Conservation (phyloP, 108 stramenopile genomes). For the Licmophora abbreviata region DNA sequence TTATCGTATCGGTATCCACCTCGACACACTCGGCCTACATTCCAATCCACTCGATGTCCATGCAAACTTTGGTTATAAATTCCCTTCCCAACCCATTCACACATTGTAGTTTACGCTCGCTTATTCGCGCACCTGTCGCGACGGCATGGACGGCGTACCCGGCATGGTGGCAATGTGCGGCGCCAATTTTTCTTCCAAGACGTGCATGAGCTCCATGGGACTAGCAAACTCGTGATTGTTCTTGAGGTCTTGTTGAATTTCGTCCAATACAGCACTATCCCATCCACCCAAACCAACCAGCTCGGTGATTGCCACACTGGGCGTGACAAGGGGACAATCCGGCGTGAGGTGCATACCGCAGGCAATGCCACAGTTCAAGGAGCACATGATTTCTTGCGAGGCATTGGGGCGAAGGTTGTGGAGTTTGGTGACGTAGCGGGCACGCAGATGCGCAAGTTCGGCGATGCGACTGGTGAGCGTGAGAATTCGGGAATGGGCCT, state of each 20-base stretch:
- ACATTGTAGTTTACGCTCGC: too few relatives aligned
- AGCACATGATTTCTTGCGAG: slow-evolving; percentile 44
- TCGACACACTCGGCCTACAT: too few relatives aligned
- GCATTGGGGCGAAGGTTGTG: slow-evolving; percentile 6
- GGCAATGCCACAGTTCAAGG: slow-evolving; percentile 37
- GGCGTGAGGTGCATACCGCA: slow-evolving; percentile 29
- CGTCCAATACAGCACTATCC: slow-evolving; percentile 25
- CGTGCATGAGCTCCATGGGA: slow-evolving; percentile 42
- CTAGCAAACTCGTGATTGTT: slow-evolving; percentile 15
- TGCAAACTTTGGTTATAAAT: too few relatives aligned
- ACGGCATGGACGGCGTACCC: too few relatives aligned
- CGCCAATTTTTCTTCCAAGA: too few relatives aligned
- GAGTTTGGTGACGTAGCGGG: slow-evolving; percentile 26
- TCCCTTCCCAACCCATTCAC: too few relatives aligned
- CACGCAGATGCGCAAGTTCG: slow-evolving; percentile 25
- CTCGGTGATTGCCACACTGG: slow-evolving; percentile 38
- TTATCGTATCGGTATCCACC: too few relatives aligned
- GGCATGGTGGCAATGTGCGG: too few relatives aligned
- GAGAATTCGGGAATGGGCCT: slow-evolving; percentile 41
- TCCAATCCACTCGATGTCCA: too few relatives aligned
- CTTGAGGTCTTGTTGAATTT: too few relatives aligned
- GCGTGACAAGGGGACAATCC: slow-evolving; percentile 35
- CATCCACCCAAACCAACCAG: slow-evolving; percentile 55
- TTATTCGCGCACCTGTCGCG: too few relatives aligned
- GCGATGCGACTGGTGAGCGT: slow-evolving; percentile 18